These are phyloP conservation scores for Trypanosoma platydactyli DNA, from an alignment of 208 protist species.

Conservation along the genomic window DNA sequence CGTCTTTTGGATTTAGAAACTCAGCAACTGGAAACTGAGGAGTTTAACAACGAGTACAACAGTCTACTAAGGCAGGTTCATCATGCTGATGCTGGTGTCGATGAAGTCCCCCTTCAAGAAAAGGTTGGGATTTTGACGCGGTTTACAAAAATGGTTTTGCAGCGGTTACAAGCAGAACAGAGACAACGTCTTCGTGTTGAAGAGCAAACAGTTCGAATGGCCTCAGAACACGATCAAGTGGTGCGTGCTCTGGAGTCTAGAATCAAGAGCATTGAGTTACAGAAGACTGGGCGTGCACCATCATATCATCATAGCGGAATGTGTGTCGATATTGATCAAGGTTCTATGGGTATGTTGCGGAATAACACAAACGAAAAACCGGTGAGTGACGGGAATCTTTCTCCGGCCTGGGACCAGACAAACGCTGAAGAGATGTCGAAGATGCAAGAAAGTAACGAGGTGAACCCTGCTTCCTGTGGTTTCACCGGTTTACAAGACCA, in stretches of 20 bases:
- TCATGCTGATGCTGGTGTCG: neutral
- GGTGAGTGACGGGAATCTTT: neutral
- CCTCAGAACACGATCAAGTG: constrained; percentile 31
- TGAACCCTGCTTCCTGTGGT: neutral
- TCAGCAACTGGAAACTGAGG: constrained; percentile 26
- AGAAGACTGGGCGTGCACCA: constrained; percentile 7
- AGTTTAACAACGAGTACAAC: constrained; percentile 24
- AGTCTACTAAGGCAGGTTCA: constrained; percentile 21
- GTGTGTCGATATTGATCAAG: neutral
- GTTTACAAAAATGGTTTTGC: constrained; percentile 34
- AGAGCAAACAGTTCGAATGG: constrained; percentile 32
- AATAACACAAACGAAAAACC: neutral
- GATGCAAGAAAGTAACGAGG: neutral
- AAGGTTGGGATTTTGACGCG: constrained; percentile 22
- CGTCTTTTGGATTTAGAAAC: constrained; percentile 30
- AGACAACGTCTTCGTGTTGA: constrained; percentile 32
- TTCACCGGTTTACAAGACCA: neutral
- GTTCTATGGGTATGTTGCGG: neutral
- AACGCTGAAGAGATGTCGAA: neutral
- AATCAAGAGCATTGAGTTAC: constrained; percentile 18
- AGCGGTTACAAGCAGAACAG: constrained; percentile 28
- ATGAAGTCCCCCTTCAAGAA: constrained; percentile 8
- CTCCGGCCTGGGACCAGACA: neutral
- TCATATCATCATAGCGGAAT: constrained; percentile 6
- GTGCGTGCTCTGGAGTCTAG: constrained; percentile 27